A percentile compares a stretch with the other conserved stretches of the same genome.
Conservation (phyloP, 2,329 filamentous ascomycete species). For the Sclerotinia glacialis region DNA sequence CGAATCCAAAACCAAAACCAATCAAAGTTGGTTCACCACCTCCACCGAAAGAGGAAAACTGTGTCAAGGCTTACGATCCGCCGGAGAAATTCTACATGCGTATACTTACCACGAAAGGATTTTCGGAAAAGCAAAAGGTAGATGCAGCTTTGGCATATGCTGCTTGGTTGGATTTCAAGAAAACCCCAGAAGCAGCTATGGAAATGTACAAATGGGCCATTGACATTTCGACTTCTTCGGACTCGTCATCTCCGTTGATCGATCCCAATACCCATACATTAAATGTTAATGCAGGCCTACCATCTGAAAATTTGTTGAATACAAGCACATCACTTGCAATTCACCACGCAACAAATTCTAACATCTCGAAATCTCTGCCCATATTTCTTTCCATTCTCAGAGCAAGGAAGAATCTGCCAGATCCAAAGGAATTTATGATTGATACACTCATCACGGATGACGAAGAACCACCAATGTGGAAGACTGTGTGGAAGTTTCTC, state of each 20-base stretch:
- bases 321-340: conserved; percentile 75
- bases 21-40: conserved; percentile 61
- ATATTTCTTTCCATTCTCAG: conserved; percentile 83
- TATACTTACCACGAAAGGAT: conserved; percentile 75
- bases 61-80: conserved; percentile 62
- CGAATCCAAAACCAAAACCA: conserved; percentile 76
- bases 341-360: conserved; percentile 68
- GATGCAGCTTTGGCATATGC: conserved; percentile 81
- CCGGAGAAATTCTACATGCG: conserved; percentile 80
- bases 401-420: conserved; percentile 63
- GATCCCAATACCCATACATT: conserved; percentile 62
- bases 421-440: conserved; percentile 35
- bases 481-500: conserved; percentile 36
- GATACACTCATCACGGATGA: conserved; percentile 25
- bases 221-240: conserved; percentile 62
- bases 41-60: conserved; percentile 72
- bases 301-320: conserved; percentile 72
- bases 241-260: conserved; percentile 48
- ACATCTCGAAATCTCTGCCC: conserved; percentile 69
- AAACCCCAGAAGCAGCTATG: conserved; percentile 60
- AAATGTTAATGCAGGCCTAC: conserved; percentile 52
- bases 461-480: conserved; percentile 28
- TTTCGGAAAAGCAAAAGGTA: conserved; percentile 73
- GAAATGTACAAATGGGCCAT: conserved; percentile 75
- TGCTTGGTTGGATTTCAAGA: conserved; percentile 80